phyloP scores from a whole-genome alignment of 345 rosid species.

The Hirschfeldia incana region DNA sequence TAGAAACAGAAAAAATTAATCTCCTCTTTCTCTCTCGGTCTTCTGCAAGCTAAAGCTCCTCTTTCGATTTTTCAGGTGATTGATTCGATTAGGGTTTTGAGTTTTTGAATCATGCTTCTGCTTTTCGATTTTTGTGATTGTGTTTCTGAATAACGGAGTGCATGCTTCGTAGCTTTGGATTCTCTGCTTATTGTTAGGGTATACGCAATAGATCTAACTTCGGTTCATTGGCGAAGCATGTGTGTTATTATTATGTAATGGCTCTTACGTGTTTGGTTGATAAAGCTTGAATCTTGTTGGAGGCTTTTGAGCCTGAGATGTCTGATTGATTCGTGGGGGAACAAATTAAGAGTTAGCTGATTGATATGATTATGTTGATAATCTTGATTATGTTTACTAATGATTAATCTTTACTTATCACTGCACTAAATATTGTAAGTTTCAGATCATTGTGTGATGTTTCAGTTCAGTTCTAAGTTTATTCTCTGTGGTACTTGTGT shows the following conservation, averaged over 20 bases:
- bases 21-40: neutral
- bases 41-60: constrained; percentile 13
- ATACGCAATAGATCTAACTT: constrained; percentile 22
- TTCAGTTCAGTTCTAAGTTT: neutral
- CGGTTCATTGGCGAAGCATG: neutral
- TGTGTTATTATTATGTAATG: neutral
- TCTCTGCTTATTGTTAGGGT: constrained; percentile 1
- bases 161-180: neutral
- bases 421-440: neutral
- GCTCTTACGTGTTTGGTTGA: constrained; percentile 6
- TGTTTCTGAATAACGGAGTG: neutral
- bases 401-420: neutral
- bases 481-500: neutral
- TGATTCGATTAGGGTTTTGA: constrained; percentile 36
- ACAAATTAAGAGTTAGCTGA: neutral
- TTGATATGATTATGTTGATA: neutral
- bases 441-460: neutral
- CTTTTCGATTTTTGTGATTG: neutral
- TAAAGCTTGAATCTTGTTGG: neutral
- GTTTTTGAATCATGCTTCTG: constrained; percentile 8
- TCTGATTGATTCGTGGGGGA: neutral
- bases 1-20: neutral
- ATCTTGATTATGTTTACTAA: neutral
- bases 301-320: neutral
- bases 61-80: constrained; percentile 42